Conservation (phyloP, 2,329 filamentous ascomycete genomes). For the Endoconidiophora polonica region DNA sequence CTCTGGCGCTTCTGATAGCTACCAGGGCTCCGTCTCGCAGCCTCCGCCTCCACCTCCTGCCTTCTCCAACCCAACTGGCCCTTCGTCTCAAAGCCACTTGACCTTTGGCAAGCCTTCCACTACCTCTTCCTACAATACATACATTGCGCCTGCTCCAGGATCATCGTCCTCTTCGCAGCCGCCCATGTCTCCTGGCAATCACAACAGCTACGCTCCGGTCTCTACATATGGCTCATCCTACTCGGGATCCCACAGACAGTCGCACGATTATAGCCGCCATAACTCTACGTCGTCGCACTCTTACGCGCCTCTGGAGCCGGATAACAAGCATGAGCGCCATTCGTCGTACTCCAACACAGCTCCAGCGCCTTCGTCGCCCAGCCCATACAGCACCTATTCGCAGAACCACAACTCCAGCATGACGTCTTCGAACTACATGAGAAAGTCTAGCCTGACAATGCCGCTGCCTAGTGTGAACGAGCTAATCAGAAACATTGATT, state of each 20-base stretch:
- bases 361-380: slow-evolving; percentile 1
- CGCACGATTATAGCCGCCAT: slow-evolving; percentile 7
- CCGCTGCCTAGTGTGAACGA: too few species aligned
- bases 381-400: slow-evolving; percentile 1
- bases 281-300: slow-evolving; percentile 3
- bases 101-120: background rate
- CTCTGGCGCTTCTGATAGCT: background rate
- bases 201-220: slow-evolving; percentile 1
- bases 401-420: background rate
- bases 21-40: background rate
- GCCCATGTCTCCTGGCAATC: slow-evolving; percentile 19
- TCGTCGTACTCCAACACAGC: slow-evolving; percentile 1
- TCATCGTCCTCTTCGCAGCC: slow-evolving; percentile 15
- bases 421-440: background rate
- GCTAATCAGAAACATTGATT: too few species aligned
- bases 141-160: too few species aligned
- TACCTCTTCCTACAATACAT: background rate
- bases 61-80: background rate
- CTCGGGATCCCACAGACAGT: background rate
- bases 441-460: too few species aligned
- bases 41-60: background rate
- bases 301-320: slow-evolving; percentile 3
- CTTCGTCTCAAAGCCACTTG: background rate
- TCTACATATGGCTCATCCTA: background rate
- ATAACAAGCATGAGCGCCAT: slow-evolving; percentile 6